A percentile compares a stretch with the other conserved stretches of the same genome.
These are phyloP conservation scores for Citrus maxima DNA, from an alignment of 345 rosid species.

Conservation along the genomic window DNA sequence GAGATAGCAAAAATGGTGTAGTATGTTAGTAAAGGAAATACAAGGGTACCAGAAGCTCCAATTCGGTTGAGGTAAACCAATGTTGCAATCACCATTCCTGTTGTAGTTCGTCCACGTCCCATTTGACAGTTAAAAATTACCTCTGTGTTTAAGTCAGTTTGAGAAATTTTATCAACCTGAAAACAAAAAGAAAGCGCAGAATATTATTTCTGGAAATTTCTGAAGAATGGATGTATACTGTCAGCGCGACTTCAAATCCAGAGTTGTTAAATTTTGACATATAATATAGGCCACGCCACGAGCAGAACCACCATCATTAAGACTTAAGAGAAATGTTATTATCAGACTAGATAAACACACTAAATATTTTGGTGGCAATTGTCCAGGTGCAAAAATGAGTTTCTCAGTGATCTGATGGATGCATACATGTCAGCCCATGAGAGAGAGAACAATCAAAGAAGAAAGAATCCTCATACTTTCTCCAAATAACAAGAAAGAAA, in stretches of 20 bases:
- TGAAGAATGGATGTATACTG: neutral
- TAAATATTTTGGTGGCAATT: neutral
- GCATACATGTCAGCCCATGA: neutral
- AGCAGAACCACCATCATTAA: neutral
- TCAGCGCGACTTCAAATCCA: neutral
- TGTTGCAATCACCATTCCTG: conserved; percentile 99
- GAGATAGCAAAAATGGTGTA: neutral
- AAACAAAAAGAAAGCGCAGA: conserved; percentile 15
- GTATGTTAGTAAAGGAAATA: conserved; percentile 15
- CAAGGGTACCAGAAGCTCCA: conserved; percentile 75
- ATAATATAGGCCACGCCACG: neutral
- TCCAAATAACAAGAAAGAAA: neutral
- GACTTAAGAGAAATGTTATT: neutral
- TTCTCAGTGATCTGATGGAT: neutral
- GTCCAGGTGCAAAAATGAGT: neutral
- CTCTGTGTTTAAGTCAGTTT: conserved; percentile 63
- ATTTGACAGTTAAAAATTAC: conserved; percentile 95
- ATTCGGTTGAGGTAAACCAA: conserved; percentile 83
- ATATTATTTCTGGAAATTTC: neutral
- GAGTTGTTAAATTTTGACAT: neutral
- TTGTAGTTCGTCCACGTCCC: conserved; percentile 99
- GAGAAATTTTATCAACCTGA: conserved; percentile 87
- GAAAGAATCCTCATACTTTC: neutral
- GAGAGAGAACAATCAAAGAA: neutral
- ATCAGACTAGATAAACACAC: neutral